Percentiles rank a stretch among this genome's conserved stretches.
These are phyloP conservation scores for Tetrahymena thermophila DNA, from an alignment of 73 alveolate genomes.

Conservation along the genomic window DNA sequence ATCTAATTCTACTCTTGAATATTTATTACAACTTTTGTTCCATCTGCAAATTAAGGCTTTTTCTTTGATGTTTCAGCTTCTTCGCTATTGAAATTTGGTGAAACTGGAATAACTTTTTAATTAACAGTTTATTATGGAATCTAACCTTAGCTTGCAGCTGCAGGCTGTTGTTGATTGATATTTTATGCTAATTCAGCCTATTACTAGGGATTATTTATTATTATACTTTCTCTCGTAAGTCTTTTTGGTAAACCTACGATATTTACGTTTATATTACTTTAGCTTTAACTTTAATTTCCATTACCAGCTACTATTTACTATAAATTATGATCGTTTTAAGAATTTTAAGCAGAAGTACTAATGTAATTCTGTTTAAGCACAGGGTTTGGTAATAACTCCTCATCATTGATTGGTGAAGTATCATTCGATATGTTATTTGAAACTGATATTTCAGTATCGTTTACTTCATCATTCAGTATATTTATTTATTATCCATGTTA, in stretches of 20 bases:
- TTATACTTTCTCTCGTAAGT: neutral
- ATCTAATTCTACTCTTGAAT: neutral
- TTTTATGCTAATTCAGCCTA: neutral
- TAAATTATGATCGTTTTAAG: neutral
- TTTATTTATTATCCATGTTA: neutral
- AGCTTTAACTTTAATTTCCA: neutral
- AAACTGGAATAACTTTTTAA: neutral
- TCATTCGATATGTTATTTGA: neutral
- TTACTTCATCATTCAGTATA: neutral
- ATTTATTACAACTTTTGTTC: neutral
- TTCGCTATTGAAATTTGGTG: neutral
- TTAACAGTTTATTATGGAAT: neutral
- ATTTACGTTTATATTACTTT: neutral
- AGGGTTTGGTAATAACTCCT: neutral
- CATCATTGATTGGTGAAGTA: neutral
- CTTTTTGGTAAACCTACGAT: neutral
- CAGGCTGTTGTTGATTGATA: neutral
- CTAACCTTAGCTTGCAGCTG: neutral
- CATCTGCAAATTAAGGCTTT: neutral
- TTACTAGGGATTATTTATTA: neutral
- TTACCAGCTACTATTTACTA: neutral
- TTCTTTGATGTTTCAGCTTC: neutral
- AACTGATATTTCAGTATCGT: neutral
- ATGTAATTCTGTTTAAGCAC: neutral
- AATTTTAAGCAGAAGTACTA: neutral